Evolutionary conservation across 768 basidiomycete species (phyloP), one percentile per base, ranked within the genome.

Genomic region (Xerocomus potaroensis): DNA sequence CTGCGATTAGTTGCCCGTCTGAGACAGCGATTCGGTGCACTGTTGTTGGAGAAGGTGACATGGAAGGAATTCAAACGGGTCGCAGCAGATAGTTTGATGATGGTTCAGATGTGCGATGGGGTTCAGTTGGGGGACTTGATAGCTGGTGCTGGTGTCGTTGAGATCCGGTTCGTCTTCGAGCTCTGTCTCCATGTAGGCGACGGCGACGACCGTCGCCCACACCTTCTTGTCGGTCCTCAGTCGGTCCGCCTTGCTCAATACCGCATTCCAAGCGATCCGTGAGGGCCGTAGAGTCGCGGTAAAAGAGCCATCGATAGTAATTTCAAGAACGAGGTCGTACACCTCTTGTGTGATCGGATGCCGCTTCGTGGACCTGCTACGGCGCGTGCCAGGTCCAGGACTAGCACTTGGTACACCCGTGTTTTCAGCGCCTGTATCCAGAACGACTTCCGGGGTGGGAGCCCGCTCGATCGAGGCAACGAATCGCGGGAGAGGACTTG

Each of bases 191-290:
- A 81, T 53, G 47, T 70, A 82, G 1, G 74, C 79, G 21, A 72
- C 61, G 8, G 67, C 70, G n/a, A 79, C 60, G 5, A 69, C 69
- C 3, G 79, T 80, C 24, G 73, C 68, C 80, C 80, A 81, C 9
- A 74, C 49, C 9, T 41, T 62, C 18, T 43, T 57, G 36, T 72
- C 71, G 7, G 67, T 58, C n/a, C 56, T 54, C 15, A 61, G 39
- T 5, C 60, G 63, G 14, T 45, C 55, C 1, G 59, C 65, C 49
- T 72, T 68, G 8, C 57, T 48, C 4, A 73, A 39, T 1, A 68
- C 64, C 0, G 47, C 49, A 0, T 56, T 43, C 7, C 76, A 75
- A 5, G 77, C 64, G 29, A 80, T 57, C 12, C 9, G 40, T 0
- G 51, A 52, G 7, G 78, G 59, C 1, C 54, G 32, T 3, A 67